These are phyloP conservation scores for Aspergillus neotritici DNA, from an alignment of 2,329 filamentous ascomycete species.

Conservation along the genomic window DNA sequence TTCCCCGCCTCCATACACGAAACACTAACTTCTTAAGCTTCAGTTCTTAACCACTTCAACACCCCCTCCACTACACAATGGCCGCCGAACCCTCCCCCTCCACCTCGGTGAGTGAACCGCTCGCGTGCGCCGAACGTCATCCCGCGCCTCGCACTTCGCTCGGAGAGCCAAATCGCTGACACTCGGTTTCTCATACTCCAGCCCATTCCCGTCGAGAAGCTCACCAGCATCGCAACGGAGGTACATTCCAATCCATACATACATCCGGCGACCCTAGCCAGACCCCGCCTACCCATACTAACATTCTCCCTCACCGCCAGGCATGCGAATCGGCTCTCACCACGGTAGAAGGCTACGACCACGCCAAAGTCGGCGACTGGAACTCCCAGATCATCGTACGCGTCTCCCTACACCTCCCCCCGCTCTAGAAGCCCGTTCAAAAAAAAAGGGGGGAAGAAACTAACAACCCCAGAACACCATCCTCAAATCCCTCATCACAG, in stretches of 20 bases:
- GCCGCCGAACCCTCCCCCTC: conserved; percentile 25
- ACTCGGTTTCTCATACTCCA: conserved; percentile 33
- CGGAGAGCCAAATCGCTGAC: conserved; percentile 6
- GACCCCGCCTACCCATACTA: neutral
- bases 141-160: conserved; percentile 4
- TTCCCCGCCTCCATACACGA: conserved; percentile 5
- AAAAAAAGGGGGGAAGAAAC: neutral
- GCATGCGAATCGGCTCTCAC: conserved; percentile 76
- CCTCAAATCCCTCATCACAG: conserved; percentile 38
- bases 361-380: conserved; percentile 78
- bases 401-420: neutral
- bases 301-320: conserved; percentile 41
- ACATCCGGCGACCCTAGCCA: neutral
- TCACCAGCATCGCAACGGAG: conserved; percentile 81
- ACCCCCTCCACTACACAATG: conserved; percentile 21
- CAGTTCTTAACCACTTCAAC: neutral
- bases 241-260: conserved; percentile 46
- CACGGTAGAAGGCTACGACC: conserved; percentile 74
- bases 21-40: conserved; percentile 8
- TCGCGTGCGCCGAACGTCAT: conserved; percentile 4
- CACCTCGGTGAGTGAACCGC: conserved; percentile 21
- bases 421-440: no score
- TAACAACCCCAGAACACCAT: conserved; percentile 27
- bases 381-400: conserved; percentile 86
- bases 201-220: conserved; percentile 69